These are phyloP conservation scores for Balansia obtecta DNA, from an alignment of 2,329 filamentous ascomycete genomes.

Conservation along the genomic window DNA sequence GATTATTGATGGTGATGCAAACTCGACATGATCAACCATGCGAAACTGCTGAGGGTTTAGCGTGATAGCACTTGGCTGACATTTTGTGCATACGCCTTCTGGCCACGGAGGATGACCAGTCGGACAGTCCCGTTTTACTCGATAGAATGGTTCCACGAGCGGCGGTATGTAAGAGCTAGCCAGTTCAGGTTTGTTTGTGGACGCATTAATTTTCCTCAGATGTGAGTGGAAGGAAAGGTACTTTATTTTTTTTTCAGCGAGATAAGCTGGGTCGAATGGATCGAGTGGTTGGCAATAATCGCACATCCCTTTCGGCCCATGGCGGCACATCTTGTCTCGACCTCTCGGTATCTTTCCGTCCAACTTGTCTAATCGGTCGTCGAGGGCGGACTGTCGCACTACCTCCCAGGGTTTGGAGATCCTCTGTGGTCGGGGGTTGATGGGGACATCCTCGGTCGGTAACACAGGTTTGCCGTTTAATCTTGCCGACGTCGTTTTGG, in stretches of 20 bases:
- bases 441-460: conserved; percentile 53
- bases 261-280: conserved; percentile 79
- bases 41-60: conserved; percentile 87
- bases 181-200: conserved; percentile 90
- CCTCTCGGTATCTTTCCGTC: conserved; percentile 79
- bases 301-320: conserved; percentile 96
- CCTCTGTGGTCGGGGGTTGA: conserved; percentile 55
- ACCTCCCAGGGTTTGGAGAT: conserved; percentile 59
- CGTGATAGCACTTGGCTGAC: conserved; percentile 92
- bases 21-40: conserved; percentile 98
- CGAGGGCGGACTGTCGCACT: conserved; percentile 75
- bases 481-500: conserved; percentile 42
- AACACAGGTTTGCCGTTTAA: conserved; percentile 69
- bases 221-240: conserved; percentile 94
- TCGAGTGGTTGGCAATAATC: conserved; percentile 97
- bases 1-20: conserved; percentile 71
- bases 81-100: conserved; percentile 95
- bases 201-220: conserved; percentile 86
- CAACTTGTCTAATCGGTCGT: conserved; percentile 73
- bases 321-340: conserved; percentile 84
- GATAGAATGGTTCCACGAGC: conserved; percentile 81
- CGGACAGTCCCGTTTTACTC: conserved; percentile 79
- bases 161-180: conserved; percentile 94
- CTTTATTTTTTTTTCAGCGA: conserved; percentile 96
- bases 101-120: conserved; percentile 90